phyloP scores from a whole-genome alignment of 495 filamentous ascomycete species.

The Glarea lozoyensis region DNA sequence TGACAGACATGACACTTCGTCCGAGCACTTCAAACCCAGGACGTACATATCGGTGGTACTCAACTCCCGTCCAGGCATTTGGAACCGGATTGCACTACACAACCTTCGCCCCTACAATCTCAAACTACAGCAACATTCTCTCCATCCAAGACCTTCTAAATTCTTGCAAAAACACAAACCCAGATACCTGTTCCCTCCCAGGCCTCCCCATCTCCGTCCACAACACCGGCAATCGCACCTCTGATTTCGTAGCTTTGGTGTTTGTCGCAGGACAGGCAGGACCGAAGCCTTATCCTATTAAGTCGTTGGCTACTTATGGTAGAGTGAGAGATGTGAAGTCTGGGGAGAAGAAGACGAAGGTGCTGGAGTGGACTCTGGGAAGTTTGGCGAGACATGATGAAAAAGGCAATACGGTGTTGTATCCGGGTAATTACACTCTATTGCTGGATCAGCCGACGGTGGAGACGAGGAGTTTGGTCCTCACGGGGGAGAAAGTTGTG shows the following conservation, averaged over 20 bases:
- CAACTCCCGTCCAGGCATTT: slow-evolving; percentile 43
- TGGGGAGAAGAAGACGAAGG: slow-evolving; percentile 26
- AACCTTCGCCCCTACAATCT: slow-evolving; percentile 31
- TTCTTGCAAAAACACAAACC: slow-evolving; percentile 6
- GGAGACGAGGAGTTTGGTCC: background rate
- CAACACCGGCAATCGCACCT: slow-evolving; percentile 46
- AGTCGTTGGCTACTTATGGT: slow-evolving; percentile 52
- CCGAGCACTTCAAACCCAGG: slow-evolving; percentile 32
- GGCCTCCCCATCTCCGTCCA: slow-evolving; percentile 31
- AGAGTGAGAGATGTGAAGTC: slow-evolving; percentile 38
- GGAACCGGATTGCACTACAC: slow-evolving; percentile 49
- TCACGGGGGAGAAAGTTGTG: background rate
- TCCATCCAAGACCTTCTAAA: slow-evolving; percentile 24
- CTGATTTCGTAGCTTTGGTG: slow-evolving; percentile 51
- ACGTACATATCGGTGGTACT: slow-evolving; percentile 57
- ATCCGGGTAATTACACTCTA: slow-evolving; percentile 51
- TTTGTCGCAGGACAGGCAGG: slow-evolving; percentile 49
- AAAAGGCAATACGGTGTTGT: slow-evolving; percentile 50
- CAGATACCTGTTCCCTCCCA: slow-evolving; percentile 32
- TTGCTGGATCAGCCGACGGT: background rate
- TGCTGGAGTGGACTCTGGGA: slow-evolving; percentile 45
- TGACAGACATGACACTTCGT: slow-evolving; percentile 48
- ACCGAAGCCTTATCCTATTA: slow-evolving; percentile 52
- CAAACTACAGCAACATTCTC: slow-evolving; percentile 19
- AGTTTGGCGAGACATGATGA: slow-evolving; percentile 49